Conservation (phyloP, 2,329 filamentous ascomycete genomes). For the Bimuria novae-zelandiae region DNA sequence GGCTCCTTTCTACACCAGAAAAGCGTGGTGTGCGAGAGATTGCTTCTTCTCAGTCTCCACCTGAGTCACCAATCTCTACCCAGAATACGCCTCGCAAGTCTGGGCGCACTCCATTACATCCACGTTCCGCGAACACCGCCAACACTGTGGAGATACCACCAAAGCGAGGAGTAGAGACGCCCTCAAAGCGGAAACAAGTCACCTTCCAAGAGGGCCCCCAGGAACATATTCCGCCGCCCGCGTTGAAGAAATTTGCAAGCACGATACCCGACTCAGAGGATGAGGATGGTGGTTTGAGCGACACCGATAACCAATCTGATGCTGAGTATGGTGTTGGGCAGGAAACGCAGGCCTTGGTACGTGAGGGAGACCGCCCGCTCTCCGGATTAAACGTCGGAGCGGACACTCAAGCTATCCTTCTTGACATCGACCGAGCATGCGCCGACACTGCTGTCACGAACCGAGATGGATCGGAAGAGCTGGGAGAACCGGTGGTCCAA, state of each 20-base stretch:
- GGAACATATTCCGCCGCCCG: constrained; percentile 17
- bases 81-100: constrained; percentile 28
- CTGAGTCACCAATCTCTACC: constrained; percentile 36
- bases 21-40: constrained; percentile 38
- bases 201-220: constrained; percentile 25
- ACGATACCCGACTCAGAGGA: constrained; percentile 43
- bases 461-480: constrained; percentile 18
- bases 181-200: constrained; percentile 38
- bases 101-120: constrained; percentile 20
- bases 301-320: constrained; percentile 16
- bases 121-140: constrained; percentile 16
- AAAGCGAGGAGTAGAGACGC: constrained; percentile 28
- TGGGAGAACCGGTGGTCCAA: not conserved
- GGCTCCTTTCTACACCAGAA: constrained; percentile 40
- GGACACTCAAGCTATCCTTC: constrained; percentile 34
- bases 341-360: constrained; percentile 10
- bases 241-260: constrained; percentile 31
- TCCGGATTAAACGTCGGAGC: constrained; percentile 18
- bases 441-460: constrained; percentile 4
- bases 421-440: constrained; percentile 33
- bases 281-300: constrained; percentile 30
- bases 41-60: constrained; percentile 43
- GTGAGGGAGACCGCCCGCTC: not conserved
- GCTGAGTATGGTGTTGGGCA: constrained; percentile 5
- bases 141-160: constrained; percentile 30